A percentile compares a stretch with the other conserved stretches of the same genome.
Conservation (phyloP, 75 land plant species). For the Selaginella tamariscina region DNA sequence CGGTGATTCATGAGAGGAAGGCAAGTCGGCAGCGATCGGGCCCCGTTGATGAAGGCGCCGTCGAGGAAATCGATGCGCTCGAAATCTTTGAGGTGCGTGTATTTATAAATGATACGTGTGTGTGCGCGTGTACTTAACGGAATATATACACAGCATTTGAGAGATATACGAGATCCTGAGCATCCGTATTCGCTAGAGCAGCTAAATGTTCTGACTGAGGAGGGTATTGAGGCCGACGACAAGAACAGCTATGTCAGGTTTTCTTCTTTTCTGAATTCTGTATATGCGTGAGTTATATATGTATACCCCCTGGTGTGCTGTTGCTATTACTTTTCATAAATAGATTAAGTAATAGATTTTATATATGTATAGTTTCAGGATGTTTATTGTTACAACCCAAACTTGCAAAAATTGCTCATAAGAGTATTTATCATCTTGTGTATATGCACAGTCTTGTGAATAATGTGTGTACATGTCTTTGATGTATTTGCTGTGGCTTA, state of each 20-base stretch:
- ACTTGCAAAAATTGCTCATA: too few relatives aligned
- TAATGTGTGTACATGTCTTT: too few relatives aligned
- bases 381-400: too few relatives aligned
- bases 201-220: conserved; percentile 82
- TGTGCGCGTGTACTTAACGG: conserved; percentile 15
- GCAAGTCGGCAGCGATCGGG: conserved; percentile 21
- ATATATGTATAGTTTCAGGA: too few relatives aligned
- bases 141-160: conserved; percentile 45
- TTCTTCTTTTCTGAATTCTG: background rate
- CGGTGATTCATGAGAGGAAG: conserved; percentile 70
- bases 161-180: conserved; percentile 94
- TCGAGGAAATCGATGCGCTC: conserved; percentile 56
- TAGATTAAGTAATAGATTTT: too few relatives aligned
- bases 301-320: too few relatives aligned
- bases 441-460: too few relatives aligned
- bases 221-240: conserved; percentile 72
- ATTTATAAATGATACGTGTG: background rate
- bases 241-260: conserved; percentile 60
- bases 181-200: conserved; percentile 93
- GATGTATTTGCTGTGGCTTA: too few relatives aligned
- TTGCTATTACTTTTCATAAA: too few relatives aligned
- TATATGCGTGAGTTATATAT: too few relatives aligned
- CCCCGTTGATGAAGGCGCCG: conserved; percentile 43
- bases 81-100: conserved; percentile 55
- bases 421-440: too few relatives aligned